These are phyloP conservation scores for Colletotrichum tamarilloi DNA, from an alignment of 2,329 filamentous ascomycete species.

Conservation along the genomic window DNA sequence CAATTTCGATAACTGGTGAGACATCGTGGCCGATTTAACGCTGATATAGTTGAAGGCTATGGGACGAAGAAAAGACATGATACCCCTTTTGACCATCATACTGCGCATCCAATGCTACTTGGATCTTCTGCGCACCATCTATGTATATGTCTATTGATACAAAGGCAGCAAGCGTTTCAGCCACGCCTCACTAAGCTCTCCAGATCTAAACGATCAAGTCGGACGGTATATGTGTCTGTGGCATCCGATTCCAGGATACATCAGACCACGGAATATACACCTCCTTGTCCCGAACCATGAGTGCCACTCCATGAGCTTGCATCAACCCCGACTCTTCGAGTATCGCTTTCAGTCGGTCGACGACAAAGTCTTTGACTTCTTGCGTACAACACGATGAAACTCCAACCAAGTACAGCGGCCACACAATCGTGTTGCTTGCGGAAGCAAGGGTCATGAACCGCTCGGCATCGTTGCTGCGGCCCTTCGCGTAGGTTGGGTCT, in stretches of 20 bases:
- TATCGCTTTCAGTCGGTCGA: conserved; percentile 57
- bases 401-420: conserved; percentile 62
- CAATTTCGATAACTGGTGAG: conserved; percentile 91
- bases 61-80: conserved; percentile 23
- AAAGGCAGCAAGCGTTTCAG: neutral
- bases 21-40: neutral
- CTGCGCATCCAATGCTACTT: neutral
- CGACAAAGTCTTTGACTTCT: conserved; percentile 55
- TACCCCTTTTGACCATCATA: conserved; percentile 9
- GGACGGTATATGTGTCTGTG: conserved; percentile 39
- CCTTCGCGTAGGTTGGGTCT: conserved; percentile 50
- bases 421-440: conserved; percentile 60
- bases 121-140: neutral
- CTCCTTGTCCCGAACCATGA: conserved; percentile 52
- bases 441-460: conserved; percentile 61
- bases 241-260: conserved; percentile 39
- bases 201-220: conserved; percentile 43
- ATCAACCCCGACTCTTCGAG: conserved; percentile 57
- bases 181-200: neutral
- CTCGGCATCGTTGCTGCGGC: conserved; percentile 50
- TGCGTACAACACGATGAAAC: conserved; percentile 57
- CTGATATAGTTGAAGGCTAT: neutral
- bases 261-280: conserved; percentile 41
- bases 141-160: neutral
- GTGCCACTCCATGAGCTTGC: conserved; percentile 56